phyloP scores from a whole-genome alignment of 768 basidiomycete genomes.

The Rhodotorula kratochvilovae region DNA sequence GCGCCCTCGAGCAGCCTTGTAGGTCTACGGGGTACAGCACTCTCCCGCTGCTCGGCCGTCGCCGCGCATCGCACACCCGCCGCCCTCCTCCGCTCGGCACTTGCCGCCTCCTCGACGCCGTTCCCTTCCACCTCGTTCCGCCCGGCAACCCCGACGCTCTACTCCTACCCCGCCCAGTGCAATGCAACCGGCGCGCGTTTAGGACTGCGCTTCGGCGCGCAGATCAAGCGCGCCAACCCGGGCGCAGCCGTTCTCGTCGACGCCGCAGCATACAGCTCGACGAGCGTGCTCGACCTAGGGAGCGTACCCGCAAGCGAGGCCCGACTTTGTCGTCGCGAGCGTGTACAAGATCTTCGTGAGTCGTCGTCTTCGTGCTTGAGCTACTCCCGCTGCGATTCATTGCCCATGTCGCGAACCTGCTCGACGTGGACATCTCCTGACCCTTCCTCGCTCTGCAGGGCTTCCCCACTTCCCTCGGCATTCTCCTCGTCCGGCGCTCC shows the following conservation, averaged over 20 bases:
- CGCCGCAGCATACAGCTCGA: constrained; percentile 40
- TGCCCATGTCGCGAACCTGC: no score
- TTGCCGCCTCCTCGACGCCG: not conserved
- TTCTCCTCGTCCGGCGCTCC: constrained; percentile 38
- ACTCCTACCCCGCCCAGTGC: constrained; percentile 41
- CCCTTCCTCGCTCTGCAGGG: constrained; percentile 14
- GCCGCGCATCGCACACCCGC: not conserved
- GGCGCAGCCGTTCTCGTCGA: constrained; percentile 37
- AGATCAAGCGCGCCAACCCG: constrained; percentile 23
- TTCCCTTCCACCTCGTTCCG: not conserved
- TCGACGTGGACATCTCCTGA: not conserved
- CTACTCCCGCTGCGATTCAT: not conserved
- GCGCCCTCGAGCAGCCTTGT: not conserved
- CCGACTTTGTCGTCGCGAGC: constrained; percentile 41
- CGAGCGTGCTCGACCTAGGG: constrained; percentile 35
- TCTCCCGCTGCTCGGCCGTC: not conserved
- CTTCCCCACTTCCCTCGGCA: constrained; percentile 43
- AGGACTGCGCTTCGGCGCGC: constrained; percentile 13
- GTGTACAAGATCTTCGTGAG: constrained; percentile 44
- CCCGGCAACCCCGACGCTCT: constrained; percentile 6
- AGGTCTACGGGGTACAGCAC: constrained; percentile 11
- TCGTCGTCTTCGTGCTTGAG: not conserved
- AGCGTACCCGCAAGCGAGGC: constrained; percentile 14
- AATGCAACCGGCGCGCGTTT: constrained; percentile 42
- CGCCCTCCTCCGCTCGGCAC: constrained; percentile 13